Evolutionary conservation across 768 basidiomycete species (phyloP), one percentile per base, ranked within the genome.

Genomic region (Mycena crocata): DNA sequence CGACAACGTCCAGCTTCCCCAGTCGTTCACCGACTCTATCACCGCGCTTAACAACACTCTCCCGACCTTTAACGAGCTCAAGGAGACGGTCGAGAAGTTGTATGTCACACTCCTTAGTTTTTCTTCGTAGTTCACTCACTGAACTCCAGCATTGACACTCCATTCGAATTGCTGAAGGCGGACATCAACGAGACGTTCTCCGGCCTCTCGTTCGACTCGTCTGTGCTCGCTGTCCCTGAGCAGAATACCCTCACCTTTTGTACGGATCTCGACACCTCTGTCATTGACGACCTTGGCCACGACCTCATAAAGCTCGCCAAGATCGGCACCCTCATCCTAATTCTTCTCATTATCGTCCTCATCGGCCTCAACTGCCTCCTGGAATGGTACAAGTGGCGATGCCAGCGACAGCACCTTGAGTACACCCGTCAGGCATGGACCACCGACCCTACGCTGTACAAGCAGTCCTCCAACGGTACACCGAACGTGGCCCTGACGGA

Each of bases 301-400:
- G 93, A 93, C 72, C 83, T 99, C n/a, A 81, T 93, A 71, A 88
- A 90, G 78, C 85, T 92, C 35, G 88, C 93, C 19, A 92, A 90
- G 79, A 91, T 97, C 61, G 93, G 92, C 30, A 89, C 87, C 31
- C 81, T 93, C 54, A 83, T 98, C 62, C 79, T 98, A 69, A 84
- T 94, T 58, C 76, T 89, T 45, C 77, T 91, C 39, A 89, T 92
- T n/a, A 76, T 95, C 40, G 72, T 95, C 59, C 86, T 96, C 54
- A 84, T 96, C 70, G 88, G 84, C 12, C 88, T 88, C 37, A 87
- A 95, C 77, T 92, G 89, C 68, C 76, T 90, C 5, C 81, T 96
- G 71, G 94, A 95, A 72, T 95, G 94, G 93, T 95, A 90, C 84
- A 92, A 92, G 73, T 98, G 95, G 93, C 84, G 86, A 15, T 88